Conservation (phyloP, 129 eudicot genomes). For the Flaveria robusta region DNA sequence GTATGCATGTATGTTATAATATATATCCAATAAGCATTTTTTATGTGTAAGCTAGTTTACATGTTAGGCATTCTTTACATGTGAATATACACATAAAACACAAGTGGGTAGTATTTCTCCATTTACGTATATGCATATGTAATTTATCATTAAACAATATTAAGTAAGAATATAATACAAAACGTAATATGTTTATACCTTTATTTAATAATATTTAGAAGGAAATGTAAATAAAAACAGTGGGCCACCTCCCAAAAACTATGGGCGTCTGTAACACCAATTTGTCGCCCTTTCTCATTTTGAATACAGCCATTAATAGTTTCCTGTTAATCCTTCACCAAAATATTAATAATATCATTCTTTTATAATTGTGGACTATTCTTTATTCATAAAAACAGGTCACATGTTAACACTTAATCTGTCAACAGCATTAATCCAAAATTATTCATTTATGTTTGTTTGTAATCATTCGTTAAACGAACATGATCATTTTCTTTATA, state of each 20-base stretch:
- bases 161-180: not conserved
- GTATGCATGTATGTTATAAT: not conserved
- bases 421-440: too few relatives aligned
- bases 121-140: too few relatives aligned
- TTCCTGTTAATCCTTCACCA: not conserved
- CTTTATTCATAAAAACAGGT: too few relatives aligned
- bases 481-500: too few relatives aligned
- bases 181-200: too few relatives aligned
- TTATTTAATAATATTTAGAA: not conserved
- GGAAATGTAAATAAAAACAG: constrained; percentile 9
- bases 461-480: too few relatives aligned
- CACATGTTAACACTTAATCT: too few relatives aligned
- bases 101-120: not conserved
- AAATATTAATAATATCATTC: not conserved
- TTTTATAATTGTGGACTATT: too few relatives aligned
- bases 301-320: not conserved
- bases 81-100: not conserved
- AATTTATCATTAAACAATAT: not conserved
- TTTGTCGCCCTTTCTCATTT: constrained; percentile 1
- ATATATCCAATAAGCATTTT: too few relatives aligned
- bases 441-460: too few relatives aligned
- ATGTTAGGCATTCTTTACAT: not conserved
- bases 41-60: too few relatives aligned
- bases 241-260: constrained; percentile 28
- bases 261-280: constrained; percentile 30